Conservation (phyloP, 257 asterid genomes). For the Solanum commersonii region DNA sequence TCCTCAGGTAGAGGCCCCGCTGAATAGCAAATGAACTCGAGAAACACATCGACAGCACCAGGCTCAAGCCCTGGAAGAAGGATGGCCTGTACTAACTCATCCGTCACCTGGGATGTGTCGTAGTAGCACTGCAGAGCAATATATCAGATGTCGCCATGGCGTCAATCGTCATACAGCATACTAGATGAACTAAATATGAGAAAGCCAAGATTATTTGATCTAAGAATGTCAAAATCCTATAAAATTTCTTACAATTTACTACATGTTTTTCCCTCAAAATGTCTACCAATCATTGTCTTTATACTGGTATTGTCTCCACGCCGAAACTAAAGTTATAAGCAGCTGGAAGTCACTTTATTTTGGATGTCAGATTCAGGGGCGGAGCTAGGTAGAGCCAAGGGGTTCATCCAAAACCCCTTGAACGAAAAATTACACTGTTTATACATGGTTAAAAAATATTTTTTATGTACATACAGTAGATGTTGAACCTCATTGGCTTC, state of each 20-base stretch:
- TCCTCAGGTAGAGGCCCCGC: constrained; percentile 97
- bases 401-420: not conserved
- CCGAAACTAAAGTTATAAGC: not conserved
- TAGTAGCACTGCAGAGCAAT: constrained; percentile 59
- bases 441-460: no score
- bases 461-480: not conserved
- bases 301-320: not conserved
- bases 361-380: not conserved
- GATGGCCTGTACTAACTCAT: constrained; percentile 70
- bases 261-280: not conserved
- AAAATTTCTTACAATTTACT: not conserved
- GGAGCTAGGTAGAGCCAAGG: not conserved
- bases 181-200: not conserved
- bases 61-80: constrained; percentile 90
- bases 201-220: not conserved
- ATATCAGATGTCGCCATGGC: not conserved
- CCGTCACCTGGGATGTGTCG: constrained; percentile 91
- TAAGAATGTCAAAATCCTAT: not conserved
- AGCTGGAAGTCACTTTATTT: not conserved
- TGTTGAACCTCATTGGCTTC: not conserved
- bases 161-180: not conserved
- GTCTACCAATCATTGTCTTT: not conserved
- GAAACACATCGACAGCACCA: constrained; percentile 94
- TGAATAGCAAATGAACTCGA: constrained; percentile 93
- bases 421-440: not conserved